phyloP scores from a whole-genome alignment of 257 asterid genomes.

The Phtheirospermum japonicum region DNA sequence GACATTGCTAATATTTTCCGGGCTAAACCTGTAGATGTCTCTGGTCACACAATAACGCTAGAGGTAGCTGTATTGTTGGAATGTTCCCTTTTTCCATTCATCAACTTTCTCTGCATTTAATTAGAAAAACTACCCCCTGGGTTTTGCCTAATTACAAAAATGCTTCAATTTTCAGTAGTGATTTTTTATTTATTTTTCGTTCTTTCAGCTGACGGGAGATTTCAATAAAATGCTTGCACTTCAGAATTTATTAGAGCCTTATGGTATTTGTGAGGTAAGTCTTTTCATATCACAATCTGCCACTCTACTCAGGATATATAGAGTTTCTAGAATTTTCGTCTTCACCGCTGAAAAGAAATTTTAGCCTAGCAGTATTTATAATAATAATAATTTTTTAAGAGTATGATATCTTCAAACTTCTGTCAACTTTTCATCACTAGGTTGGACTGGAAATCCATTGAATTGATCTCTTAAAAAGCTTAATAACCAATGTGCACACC shows the following conservation, averaged over 20 bases:
- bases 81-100: neutral
- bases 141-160: neutral
- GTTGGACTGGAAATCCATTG: too few species aligned
- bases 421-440: too few species aligned
- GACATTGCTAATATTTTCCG: slow-evolving; percentile 87
- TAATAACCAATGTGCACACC: too few species aligned
- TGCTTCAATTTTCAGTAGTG: neutral
- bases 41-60: slow-evolving; percentile 83
- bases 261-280: slow-evolving; percentile 91
- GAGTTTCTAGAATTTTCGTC: too few species aligned
- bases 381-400: too few species aligned
- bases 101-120: slow-evolving; percentile 10
- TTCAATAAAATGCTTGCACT: slow-evolving; percentile 80
- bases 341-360: too few species aligned
- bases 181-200: neutral
- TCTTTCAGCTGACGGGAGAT: slow-evolving; percentile 77
- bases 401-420: too few species aligned
- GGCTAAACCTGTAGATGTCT: slow-evolving; percentile 88
- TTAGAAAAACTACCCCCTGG: neutral
- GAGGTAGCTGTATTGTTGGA: slow-evolving; percentile 46
- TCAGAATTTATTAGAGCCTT: slow-evolving; percentile 72
- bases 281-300: too few species aligned
- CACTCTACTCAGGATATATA: too few species aligned
- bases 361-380: too few species aligned
- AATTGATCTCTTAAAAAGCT: too few species aligned